Evolutionary conservation across 2,329 filamentous ascomycete species (phyloP).

Genomic region (Aspergillus pseudoviridinutans): DNA sequence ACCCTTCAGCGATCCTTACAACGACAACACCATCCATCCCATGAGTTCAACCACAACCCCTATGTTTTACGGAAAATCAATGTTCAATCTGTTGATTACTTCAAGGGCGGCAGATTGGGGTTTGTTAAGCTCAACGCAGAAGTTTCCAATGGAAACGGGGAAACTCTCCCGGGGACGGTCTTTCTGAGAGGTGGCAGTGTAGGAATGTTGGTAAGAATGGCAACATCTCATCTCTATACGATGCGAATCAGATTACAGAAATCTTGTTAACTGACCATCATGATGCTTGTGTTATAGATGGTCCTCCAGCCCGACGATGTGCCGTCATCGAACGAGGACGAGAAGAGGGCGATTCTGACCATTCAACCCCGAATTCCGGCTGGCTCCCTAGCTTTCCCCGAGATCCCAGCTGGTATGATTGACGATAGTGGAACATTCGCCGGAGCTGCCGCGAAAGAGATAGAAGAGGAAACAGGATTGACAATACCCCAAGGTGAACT

Average conservation of each 20-base stretch:
- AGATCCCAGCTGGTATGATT: constrained; percentile 60
- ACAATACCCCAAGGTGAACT: constrained; percentile 48
- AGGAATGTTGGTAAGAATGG: constrained; percentile 48
- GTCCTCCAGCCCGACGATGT: constrained; percentile 53
- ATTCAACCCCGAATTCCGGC: constrained; percentile 56
- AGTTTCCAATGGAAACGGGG: constrained; percentile 50
- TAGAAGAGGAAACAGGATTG: constrained; percentile 56
- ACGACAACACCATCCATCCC: constrained; percentile 42
- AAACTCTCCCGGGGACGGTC: constrained; percentile 53
- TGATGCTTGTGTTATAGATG: constrained; percentile 35
- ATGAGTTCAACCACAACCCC: constrained; percentile 50
- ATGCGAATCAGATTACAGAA: neutral
- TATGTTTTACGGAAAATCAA: constrained; percentile 51
- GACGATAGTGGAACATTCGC: constrained; percentile 52
- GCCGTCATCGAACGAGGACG: constrained; percentile 34
- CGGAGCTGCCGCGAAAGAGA: constrained; percentile 54
- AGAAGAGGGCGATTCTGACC: constrained; percentile 51
- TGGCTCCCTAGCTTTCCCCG: constrained; percentile 51
- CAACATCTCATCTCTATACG: neutral
- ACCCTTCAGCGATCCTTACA: constrained; percentile 48
- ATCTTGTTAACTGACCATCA: neutral
- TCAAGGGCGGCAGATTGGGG: constrained; percentile 47
- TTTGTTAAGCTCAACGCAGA: constrained; percentile 55
- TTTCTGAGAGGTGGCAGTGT: constrained; percentile 58
- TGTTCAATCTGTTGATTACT: constrained; percentile 54